Evolutionary conservation across 2,329 filamentous ascomycete genomes (phyloP).

Genomic region (Scytalidium lignicola): DNA sequence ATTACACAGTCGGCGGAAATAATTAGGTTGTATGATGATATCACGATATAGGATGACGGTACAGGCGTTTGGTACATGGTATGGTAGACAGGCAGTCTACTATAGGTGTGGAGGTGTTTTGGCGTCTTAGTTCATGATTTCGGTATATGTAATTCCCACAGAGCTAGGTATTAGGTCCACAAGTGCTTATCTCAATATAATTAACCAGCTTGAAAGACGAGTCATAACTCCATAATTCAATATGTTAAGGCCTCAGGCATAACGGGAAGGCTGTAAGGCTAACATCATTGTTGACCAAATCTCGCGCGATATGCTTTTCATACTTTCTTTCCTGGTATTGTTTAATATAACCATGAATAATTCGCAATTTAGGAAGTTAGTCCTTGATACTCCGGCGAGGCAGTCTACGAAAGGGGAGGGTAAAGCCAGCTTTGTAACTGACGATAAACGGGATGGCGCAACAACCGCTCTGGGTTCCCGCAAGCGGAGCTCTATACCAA

Average conservation of each 20-base stretch:
- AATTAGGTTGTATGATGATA: neutral
- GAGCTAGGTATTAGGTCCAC: neutral
- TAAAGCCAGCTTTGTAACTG: slow-evolving; percentile 27
- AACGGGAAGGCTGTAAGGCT: neutral
- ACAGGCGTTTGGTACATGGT: neutral
- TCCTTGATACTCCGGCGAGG: slow-evolving; percentile 49
- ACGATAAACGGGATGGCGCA: slow-evolving; percentile 39
- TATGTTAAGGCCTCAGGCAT: neutral
- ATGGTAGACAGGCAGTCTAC: neutral
- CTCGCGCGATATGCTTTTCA: neutral
- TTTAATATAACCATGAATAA: slow-evolving; percentile 69
- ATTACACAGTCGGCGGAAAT: neutral
- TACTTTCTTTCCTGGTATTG: too few relatives aligned
- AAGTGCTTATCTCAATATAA: neutral
- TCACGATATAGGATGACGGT: neutral
- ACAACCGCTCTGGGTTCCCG: slow-evolving; percentile 66
- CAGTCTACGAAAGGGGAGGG: slow-evolving; percentile 21
- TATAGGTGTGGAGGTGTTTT: neutral
- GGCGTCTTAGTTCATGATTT: neutral
- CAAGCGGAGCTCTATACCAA: slow-evolving; percentile 76
- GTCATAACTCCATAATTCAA: too few relatives aligned
- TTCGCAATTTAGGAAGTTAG: slow-evolving; percentile 81
- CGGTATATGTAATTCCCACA: neutral
- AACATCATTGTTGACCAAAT: neutral
- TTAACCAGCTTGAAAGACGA: too few relatives aligned